phyloP scores from a whole-genome alignment of 208 protist species.

The Phytomonas sp. region DNA sequence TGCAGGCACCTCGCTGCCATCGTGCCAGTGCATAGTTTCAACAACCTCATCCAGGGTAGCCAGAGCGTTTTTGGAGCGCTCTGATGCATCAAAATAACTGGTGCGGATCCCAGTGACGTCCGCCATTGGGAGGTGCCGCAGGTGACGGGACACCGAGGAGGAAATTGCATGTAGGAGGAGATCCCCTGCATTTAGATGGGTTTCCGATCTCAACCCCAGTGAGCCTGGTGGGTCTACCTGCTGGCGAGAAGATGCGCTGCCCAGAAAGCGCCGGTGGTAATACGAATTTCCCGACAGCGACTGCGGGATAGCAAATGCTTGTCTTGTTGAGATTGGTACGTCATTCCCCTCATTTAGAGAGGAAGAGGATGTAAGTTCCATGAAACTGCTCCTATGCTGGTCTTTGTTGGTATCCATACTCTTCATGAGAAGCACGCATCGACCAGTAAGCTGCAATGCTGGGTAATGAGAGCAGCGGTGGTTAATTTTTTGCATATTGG shows the following conservation, averaged over 20 bases:
- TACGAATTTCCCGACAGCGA: constrained; percentile 64
- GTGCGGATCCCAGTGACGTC: constrained; percentile 69
- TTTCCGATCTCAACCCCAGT: background rate
- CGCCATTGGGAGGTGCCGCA: constrained; percentile 39
- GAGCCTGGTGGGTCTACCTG: constrained; percentile 6
- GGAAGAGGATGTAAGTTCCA: background rate
- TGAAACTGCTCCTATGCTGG: background rate
- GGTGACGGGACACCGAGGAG: constrained; percentile 25
- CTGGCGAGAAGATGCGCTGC: constrained; percentile 7
- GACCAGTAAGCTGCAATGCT: background rate
- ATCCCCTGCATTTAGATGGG: constrained; percentile 18
- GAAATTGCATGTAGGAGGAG: constrained; percentile 21
- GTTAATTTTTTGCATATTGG: background rate
- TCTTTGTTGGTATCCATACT: background rate
- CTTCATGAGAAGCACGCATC: background rate
- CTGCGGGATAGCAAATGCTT: constrained; percentile 15
- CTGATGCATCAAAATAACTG: constrained; percentile 47
- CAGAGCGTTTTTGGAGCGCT: constrained; percentile 21
- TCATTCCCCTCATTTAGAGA: background rate
- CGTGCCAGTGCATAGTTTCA: constrained; percentile 73
- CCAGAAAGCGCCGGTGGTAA: constrained; percentile 53
- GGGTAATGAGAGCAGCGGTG: background rate
- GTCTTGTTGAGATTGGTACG: background rate
- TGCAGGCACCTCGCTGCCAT: constrained; percentile 70
- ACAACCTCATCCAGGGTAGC: constrained; percentile 44